phyloP scores from a whole-genome alignment of 371 early-diverging fungal genomes.

The Basidiobolus meristosporus region DNA sequence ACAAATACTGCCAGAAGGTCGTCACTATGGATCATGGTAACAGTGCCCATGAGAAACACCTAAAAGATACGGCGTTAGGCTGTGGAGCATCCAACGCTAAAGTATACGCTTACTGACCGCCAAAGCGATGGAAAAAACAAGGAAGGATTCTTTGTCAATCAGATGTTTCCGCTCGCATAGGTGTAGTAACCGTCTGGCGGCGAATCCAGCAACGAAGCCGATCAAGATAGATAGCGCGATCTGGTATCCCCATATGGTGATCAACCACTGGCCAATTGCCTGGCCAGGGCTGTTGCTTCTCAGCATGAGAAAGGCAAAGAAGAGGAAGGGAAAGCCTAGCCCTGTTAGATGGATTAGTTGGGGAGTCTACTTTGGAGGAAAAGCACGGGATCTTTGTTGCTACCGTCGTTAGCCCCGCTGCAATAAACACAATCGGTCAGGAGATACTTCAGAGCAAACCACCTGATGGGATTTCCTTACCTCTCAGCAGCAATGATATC shows the following conservation, averaged over 20 bases:
- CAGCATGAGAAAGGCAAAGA: conserved; percentile 48
- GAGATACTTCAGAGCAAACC: neutral
- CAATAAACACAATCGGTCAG: neutral
- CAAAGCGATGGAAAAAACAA: conserved; percentile 69
- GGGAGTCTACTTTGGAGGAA: too few species aligned
- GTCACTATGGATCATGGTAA: conserved; percentile 59
- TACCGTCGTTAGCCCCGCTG: conserved; percentile 63
- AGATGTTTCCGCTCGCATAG: conserved; percentile 40
- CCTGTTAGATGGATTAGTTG: conserved; percentile 11
- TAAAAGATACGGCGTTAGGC: conserved; percentile 7
- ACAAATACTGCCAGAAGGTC: conserved; percentile 82
- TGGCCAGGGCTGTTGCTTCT: conserved; percentile 21
- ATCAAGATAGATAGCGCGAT: conserved; percentile 47
- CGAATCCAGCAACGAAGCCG: conserved; percentile 61
- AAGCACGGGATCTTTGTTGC: too few species aligned
- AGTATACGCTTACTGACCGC: conserved; percentile 40
- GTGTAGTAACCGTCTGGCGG: conserved; percentile 44
- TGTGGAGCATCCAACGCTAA: too few species aligned
- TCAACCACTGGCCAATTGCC: conserved; percentile 55
- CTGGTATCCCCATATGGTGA: conserved; percentile 48
- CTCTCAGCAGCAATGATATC: conserved; percentile 70
- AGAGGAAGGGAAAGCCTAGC: conserved; percentile 70
- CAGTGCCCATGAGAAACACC: conserved; percentile 56
- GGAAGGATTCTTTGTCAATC: conserved; percentile 80
- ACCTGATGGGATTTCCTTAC: conserved; percentile 4